These are phyloP conservation scores for Quercus robur DNA, from an alignment of 306 rosid species.

Conservation along the genomic window DNA sequence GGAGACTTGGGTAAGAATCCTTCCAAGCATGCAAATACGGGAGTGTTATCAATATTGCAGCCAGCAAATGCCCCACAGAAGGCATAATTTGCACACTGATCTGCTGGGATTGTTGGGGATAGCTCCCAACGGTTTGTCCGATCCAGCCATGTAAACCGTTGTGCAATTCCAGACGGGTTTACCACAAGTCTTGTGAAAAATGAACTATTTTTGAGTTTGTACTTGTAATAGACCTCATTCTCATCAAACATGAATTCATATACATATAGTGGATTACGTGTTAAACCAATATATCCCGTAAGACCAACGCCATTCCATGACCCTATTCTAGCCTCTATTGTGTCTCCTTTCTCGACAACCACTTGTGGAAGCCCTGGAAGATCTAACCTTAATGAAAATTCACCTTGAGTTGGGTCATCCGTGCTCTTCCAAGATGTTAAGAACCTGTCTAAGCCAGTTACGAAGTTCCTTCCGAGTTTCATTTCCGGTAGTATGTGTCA, in stretches of 20 bases:
- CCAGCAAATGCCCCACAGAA: constrained; percentile 14
- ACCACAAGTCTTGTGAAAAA: constrained; percentile 9
- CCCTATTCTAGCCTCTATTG: background rate
- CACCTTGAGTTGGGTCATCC: too few relatives aligned
- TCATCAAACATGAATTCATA: constrained; percentile 7
- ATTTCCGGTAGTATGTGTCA: constrained; percentile 41
- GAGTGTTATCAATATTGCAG: background rate
- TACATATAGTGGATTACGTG: background rate
- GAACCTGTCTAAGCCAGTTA: constrained; percentile 11
- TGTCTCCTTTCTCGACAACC: background rate
- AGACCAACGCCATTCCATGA: constrained; percentile 29
- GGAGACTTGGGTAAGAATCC: constrained; percentile 15
- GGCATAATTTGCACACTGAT: constrained; percentile 26
- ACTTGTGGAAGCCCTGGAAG: background rate
- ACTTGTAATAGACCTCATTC: constrained; percentile 6
- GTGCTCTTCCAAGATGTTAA: constrained; percentile 38
- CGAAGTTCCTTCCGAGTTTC: constrained; percentile 45
- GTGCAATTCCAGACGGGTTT: background rate
- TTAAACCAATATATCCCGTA: background rate
- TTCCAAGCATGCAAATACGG: constrained; percentile 16
- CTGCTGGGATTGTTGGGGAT: background rate
- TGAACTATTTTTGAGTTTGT: background rate
- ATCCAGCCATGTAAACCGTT: constrained; percentile 20
- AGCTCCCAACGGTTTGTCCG: constrained; percentile 14
- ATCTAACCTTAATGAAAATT: too few relatives aligned